Percentiles rank a stretch among this genome's conserved stretches.
Evolutionary conservation across 2,329 filamentous ascomycete species (phyloP).

Genomic region (Lecanicillium sp.): DNA sequence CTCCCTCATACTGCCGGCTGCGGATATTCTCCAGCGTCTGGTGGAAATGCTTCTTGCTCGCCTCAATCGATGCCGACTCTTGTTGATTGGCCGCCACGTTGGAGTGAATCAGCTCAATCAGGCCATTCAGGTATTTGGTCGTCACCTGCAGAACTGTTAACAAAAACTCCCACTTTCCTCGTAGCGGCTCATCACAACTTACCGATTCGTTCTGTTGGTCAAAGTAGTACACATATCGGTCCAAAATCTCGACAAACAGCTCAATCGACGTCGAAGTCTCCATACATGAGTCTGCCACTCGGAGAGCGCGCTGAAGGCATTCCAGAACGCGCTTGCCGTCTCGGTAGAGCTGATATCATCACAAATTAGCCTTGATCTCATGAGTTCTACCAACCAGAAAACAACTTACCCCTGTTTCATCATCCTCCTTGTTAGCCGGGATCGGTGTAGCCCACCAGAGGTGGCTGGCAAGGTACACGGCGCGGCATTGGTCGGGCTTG

Average conservation of each 20-base stretch:
- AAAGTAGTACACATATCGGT: constrained; percentile 98
- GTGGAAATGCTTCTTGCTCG: constrained; percentile 87
- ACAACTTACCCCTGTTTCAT: constrained; percentile 64
- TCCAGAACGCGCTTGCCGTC: constrained; percentile 96
- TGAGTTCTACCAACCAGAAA: neutral
- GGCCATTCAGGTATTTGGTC: constrained; percentile 93
- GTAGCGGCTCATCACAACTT: constrained; percentile 18
- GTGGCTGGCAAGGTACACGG: constrained; percentile 93
- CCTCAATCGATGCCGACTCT: constrained; percentile 76
- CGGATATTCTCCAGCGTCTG: constrained; percentile 91
- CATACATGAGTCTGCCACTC: constrained; percentile 98
- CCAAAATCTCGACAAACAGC: constrained; percentile 95
- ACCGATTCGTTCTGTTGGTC: constrained; percentile 97
- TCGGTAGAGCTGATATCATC: constrained; percentile 70
- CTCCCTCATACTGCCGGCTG: constrained; percentile 85
- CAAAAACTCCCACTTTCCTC: too few species aligned
- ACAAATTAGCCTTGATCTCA: too few species aligned
- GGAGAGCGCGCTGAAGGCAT: constrained; percentile 87
- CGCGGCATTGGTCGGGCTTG: constrained; percentile 95
- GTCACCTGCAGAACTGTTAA: constrained; percentile 53
- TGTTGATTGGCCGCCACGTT: constrained; percentile 82
- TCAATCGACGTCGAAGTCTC: constrained; percentile 95
- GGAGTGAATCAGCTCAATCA: constrained; percentile 96
- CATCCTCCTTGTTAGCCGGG: constrained; percentile 66
- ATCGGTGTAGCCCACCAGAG: constrained; percentile 96